These are phyloP conservation scores for Saccharomyces kudriavzevii DNA, from an alignment of 805 yeast genomes.

Conservation along the genomic window DNA sequence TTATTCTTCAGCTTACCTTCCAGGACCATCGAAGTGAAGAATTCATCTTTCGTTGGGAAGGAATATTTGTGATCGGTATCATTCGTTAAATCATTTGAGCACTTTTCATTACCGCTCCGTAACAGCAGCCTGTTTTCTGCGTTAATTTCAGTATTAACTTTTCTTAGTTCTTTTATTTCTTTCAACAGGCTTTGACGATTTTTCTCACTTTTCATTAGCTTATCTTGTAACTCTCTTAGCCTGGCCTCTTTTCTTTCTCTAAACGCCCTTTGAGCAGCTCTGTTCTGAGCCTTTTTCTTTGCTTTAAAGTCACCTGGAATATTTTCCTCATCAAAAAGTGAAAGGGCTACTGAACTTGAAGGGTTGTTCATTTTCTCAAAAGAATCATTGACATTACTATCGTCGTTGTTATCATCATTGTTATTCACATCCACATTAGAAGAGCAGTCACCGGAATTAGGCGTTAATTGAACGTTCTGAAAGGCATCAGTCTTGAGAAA, in stretches of 20 bases:
- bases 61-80: constrained; percentile 12
- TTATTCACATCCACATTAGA: not conserved
- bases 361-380: not conserved
- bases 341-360: not conserved
- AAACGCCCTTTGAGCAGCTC: constrained; percentile 85
- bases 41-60: constrained; percentile 27
- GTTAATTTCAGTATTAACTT: constrained; percentile 47
- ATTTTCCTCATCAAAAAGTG: constrained; percentile 6
- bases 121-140: constrained; percentile 54
- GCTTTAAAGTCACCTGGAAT: constrained; percentile 35
- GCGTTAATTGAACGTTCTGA: not conserved
- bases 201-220: constrained; percentile 48
- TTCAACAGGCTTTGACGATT: constrained; percentile 40
- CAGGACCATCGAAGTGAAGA: constrained; percentile 17
- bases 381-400: not conserved
- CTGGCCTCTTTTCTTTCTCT: constrained; percentile 72
- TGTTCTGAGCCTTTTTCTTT: constrained; percentile 67
- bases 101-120: constrained; percentile 13
- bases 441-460: not conserved
- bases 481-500: not conserved
- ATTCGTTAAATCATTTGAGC: not conserved
- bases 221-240: constrained; percentile 56
- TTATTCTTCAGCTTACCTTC: not conserved
- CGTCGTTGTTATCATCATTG: not conserved
- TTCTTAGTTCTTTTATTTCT: constrained; percentile 44